Base-by-base conservation (phyloP, 2,329 filamentous ascomycete genomes). In the Davidsoniella neocaledoniae region DNA sequence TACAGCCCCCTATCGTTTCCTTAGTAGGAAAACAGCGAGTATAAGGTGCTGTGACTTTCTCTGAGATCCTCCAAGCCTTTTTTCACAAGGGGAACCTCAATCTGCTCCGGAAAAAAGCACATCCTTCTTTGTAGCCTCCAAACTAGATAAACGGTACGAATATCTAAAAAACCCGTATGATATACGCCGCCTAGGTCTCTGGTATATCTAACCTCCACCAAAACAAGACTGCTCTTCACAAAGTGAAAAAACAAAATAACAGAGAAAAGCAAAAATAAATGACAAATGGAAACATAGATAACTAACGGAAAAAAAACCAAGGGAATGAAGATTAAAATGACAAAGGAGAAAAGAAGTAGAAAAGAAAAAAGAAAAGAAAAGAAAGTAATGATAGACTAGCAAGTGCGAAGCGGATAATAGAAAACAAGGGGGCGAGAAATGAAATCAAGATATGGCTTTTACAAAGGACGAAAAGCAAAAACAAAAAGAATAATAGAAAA, bases 401-500 rank as follows among this genome's bases (percentile, higher is more conserved):
- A 17, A n/a, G 44, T 45, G 48, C n/a, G 36, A 49, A 48, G 21
- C 41, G 33, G 16, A 29, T 16, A 29, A 36, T 17, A 7, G 37
- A 42, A 42, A 41, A 12, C 17, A 45, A 25, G 29, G 25, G 46
- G 36, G 5, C 14, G 4, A 21, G 25, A 49, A 37, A 45, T 26
- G 21, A 42, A 37, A 21, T 19, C n/a, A 29, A 25, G 43, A 39
- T 26, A 48, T 43, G 40, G 36, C 38, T 21, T 26, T 26, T 40
- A 46, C 14, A 45, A 40, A 52, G 21, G 17, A 25, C 14, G 43
- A 47, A 43, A 19, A 50, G 45, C 10, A 43, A 25, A 14, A 43
- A 43, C 12, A n/a, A 48, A 51, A 42, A 40, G 19, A 43, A 26
- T 41, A 39, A 43, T 19, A 33, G 19, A 6, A 50, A 33, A n/a